Evolutionary conservation across 495 filamentous ascomycete genomes (phyloP), one percentile per base, ranked within the genome.

Genomic region (Aspergillus incahuasiensis): DNA sequence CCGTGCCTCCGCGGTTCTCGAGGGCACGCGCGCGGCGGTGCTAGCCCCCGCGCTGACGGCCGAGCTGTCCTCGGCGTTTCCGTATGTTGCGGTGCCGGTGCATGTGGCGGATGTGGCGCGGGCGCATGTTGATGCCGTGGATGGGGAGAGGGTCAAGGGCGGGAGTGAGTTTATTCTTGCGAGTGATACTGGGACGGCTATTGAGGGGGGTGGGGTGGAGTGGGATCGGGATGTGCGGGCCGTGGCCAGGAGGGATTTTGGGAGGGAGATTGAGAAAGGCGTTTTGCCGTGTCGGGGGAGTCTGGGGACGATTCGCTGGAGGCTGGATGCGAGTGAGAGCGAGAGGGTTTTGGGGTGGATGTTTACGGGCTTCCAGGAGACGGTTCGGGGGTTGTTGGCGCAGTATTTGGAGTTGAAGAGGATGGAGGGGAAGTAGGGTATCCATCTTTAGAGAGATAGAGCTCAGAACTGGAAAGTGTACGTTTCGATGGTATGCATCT

Each of bases 281-380:
- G 38, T 68, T 6, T 61, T 82, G 44, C 68, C 71, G 25, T 6
- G 52, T 67, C 39, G 68, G 62, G 49, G 79, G 76, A 65, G 56
- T 11, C 61, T 71, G 49, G 32, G 43, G 30, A 70, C 73, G 1
- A 69, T 67, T 7, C 58, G 61, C 5, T 68, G 78, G 28, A 68
- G 65, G 2, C 54, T 81, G 20, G 74, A 80, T 62, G 60, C 69
- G 18, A 68, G 62, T 42, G 38, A 67, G 5, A 77, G 76, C 11
- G 73, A 79, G 54, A 64, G 67, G 28, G 65, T 64, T 3, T 77
- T 83, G 63, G 77, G 77, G 5, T 74, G 78, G 65, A 61, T 69
- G 44, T 76, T 77, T 54, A 50, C 56, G 16, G 58, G 61, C 20
- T 80, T 76, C 60, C 71, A 76, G 60, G 74, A 81, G 56, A 78